phyloP scores from a whole-genome alignment of 2,329 filamentous ascomycete genomes.

The Pseudogymnoascus verrucosus region DNA sequence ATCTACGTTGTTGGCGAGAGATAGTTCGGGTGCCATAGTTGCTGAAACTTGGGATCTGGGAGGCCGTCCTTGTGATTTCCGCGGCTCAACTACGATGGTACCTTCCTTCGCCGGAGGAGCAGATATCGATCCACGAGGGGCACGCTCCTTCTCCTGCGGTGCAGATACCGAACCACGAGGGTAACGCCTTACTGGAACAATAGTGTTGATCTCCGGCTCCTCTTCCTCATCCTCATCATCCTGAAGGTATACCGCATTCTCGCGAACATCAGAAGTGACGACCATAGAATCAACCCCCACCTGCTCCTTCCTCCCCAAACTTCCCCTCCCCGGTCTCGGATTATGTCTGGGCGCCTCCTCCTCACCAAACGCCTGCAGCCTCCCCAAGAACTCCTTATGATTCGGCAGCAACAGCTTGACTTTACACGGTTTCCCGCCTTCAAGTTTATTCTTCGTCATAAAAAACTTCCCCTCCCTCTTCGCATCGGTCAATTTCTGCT shows the following conservation, averaged over 20 bases:
- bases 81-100: background rate
- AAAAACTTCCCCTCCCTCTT: background rate
- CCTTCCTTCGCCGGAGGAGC: background rate
- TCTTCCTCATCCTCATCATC: background rate
- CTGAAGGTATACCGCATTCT: background rate
- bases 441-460: slow-evolving; percentile 10
- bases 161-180: background rate
- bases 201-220: background rate
- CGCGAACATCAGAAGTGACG: background rate
- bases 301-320: background rate
- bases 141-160: no score
- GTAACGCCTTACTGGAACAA: background rate
- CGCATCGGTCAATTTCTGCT: slow-evolving; percentile 17
- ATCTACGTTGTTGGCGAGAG: background rate
- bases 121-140: background rate
- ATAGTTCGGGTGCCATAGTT: background rate
- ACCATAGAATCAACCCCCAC: background rate
- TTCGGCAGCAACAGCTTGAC: slow-evolving; percentile 3
- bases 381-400: background rate
- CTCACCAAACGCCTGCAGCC: background rate
- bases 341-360: background rate
- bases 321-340: background rate
- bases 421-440: slow-evolving; percentile 6
- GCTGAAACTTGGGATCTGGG: background rate
- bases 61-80: background rate